Conservation (phyloP, 768 basidiomycete species). For the Mycena sanguinolenta region DNA sequence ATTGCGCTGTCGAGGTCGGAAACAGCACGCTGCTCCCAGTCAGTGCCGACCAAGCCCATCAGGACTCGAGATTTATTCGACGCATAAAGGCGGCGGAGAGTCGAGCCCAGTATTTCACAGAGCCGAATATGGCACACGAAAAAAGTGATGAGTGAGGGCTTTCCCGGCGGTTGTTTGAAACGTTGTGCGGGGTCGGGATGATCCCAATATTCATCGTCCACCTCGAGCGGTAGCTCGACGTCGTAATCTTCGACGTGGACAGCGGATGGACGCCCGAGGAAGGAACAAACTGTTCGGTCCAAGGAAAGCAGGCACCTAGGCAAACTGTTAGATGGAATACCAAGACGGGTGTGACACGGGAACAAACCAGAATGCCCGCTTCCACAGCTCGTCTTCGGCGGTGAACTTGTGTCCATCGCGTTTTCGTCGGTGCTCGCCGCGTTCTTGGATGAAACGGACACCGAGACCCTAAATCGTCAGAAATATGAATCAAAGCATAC, state of each 20-base stretch:
- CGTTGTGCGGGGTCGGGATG: conserved; percentile 58
- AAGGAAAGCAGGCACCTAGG: conserved; percentile 48
- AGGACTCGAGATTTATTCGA: conserved; percentile 57
- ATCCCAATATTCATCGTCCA: conserved; percentile 63
- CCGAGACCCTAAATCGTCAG: conserved; percentile 55
- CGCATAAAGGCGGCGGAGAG: conserved; percentile 69
- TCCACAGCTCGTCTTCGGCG: conserved; percentile 71
- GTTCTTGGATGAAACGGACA: conserved; percentile 73
- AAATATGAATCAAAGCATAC: background rate
- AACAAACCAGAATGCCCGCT: conserved; percentile 67
- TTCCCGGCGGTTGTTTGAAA: conserved; percentile 74
- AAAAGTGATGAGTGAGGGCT: conserved; percentile 65
- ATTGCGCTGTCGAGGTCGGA: conserved; percentile 74
- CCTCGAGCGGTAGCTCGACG: conserved; percentile 74
- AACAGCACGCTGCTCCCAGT: conserved; percentile 70
- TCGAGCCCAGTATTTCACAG: conserved; percentile 72
- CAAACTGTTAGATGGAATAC: background rate
- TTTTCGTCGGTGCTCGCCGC: conserved; percentile 69
- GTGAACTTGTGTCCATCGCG: conserved; percentile 49
- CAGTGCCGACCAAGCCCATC: conserved; percentile 59
- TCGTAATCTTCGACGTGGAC: conserved; percentile 84
- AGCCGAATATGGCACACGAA: conserved; percentile 71
- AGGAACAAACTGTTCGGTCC: conserved; percentile 55
- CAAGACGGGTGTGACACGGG: background rate
- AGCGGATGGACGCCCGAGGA: conserved; percentile 75